Evolutionary conservation across 2,329 filamentous ascomycete species (phyloP).

Genomic region (Microsporum ferrugineum): DNA sequence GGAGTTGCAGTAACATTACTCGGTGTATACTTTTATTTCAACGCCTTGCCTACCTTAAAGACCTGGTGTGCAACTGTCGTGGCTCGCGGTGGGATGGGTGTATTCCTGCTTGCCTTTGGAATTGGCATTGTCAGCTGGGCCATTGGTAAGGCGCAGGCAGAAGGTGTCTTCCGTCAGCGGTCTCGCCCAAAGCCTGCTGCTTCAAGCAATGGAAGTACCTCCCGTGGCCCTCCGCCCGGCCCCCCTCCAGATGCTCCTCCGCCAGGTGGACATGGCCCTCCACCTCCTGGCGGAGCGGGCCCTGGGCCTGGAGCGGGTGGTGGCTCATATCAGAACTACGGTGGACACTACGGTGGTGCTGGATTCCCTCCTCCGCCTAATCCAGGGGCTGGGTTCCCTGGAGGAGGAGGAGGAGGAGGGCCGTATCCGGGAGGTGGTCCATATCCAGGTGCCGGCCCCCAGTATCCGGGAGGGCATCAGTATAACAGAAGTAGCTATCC

Average conservation of each 20-base stretch:
- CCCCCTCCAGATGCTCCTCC: constrained; percentile 18
- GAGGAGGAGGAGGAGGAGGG: constrained; percentile 15
- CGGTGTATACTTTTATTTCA: constrained; percentile 59
- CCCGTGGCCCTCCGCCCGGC: constrained; percentile 21
- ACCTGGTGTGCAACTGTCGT: constrained; percentile 62
- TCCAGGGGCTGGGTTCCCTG: constrained; percentile 24
- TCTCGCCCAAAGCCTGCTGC: constrained; percentile 10
- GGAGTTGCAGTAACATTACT: constrained; percentile 69
- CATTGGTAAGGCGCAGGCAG: constrained; percentile 52
- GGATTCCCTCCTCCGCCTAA: constrained; percentile 21
- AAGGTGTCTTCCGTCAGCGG: constrained; percentile 30
- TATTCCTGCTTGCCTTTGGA: constrained; percentile 58
- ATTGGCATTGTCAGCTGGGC: constrained; percentile 72
- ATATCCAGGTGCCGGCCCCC: constrained; percentile 20
- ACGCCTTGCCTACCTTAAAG: constrained; percentile 60
- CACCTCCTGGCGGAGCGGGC: constrained; percentile 12
- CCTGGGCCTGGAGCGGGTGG: constrained; percentile 11
- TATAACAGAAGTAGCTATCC: constrained; percentile 9
- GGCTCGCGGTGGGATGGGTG: constrained; percentile 59
- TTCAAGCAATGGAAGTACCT: constrained; percentile 23
- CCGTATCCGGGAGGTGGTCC: constrained; percentile 8
- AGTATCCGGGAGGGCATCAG: constrained; percentile 17
- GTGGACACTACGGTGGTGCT: constrained; percentile 18
- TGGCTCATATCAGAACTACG: constrained; percentile 20
- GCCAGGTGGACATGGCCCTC: constrained; percentile 10